Evolutionary conservation across 208 protist genomes (phyloP).

Genomic region (Crithidia acanthocephali): DNA sequence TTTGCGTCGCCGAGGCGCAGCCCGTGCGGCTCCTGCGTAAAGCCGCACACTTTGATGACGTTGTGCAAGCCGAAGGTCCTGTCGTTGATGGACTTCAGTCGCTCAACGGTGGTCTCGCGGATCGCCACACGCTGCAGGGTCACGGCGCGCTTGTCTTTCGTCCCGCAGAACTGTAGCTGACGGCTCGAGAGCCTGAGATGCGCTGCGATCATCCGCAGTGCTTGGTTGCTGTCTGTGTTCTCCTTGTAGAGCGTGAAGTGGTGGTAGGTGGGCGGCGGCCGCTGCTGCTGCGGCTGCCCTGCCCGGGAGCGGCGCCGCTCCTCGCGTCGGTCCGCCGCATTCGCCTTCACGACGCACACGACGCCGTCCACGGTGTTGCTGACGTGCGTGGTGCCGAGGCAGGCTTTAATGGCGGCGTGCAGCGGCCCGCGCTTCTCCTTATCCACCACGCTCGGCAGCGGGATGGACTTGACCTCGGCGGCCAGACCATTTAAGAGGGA

Average conservation of each 20-base stretch:
- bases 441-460: slow-evolving; percentile 45
- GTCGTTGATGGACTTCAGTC: slow-evolving; percentile 69
- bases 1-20: slow-evolving; percentile 86
- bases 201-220: slow-evolving; percentile 67
- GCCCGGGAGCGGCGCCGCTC: slow-evolving; percentile 54
- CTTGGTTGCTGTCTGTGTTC: slow-evolving; percentile 91
- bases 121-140: slow-evolving; percentile 93
- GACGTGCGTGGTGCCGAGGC: slow-evolving; percentile 60
- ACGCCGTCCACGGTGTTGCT: slow-evolving; percentile 69
- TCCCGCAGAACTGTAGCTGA: slow-evolving; percentile 92
- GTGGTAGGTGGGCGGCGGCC: slow-evolving; percentile 49
- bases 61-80: slow-evolving; percentile 50
- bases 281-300: neutral
- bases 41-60: slow-evolving; percentile 83
- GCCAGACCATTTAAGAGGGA: slow-evolving; percentile 44
- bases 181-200: slow-evolving; percentile 61
- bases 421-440: slow-evolving; percentile 64
- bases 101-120: slow-evolving; percentile 59
- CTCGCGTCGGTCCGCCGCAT: slow-evolving; percentile 59
- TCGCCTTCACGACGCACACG: slow-evolving; percentile 66
- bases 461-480: slow-evolving; percentile 27
- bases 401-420: slow-evolving; percentile 66
- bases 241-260: slow-evolving; percentile 97
- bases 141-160: slow-evolving; percentile 96
- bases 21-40: slow-evolving; percentile 53